Conservation (phyloP, 345 rosid genomes). For the Pugionium dolabratum region DNA sequence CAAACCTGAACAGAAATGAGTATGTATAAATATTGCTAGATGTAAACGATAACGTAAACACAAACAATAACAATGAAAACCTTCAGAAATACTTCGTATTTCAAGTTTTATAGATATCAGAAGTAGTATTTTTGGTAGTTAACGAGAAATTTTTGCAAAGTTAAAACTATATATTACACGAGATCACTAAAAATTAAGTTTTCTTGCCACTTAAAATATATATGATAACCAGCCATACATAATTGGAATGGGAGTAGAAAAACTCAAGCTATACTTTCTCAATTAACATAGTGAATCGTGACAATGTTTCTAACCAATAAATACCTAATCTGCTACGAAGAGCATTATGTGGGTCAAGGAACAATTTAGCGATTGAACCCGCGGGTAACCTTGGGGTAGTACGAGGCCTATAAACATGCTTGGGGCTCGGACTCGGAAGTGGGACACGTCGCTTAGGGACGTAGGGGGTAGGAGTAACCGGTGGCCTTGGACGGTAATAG, state of each 20-base stretch:
- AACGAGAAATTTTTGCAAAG: no score
- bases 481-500: slow-evolving; percentile 41
- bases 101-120: not conserved
- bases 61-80: not conserved
- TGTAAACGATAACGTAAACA: not conserved
- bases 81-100: not conserved
- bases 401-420: slow-evolving; percentile 30
- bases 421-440: slow-evolving; percentile 34
- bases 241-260: not conserved
- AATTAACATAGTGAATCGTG: not conserved
- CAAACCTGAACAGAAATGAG: slow-evolving; percentile 41
- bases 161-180: no score
- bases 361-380: slow-evolving; percentile 46
- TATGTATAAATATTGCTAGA: not conserved
- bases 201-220: not conserved
- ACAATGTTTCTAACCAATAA: not conserved
- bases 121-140: not conserved
- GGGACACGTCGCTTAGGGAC: slow-evolving; percentile 24
- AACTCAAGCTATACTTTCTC: not conserved
- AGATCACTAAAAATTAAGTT: not conserved
- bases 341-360: slow-evolving; percentile 71
- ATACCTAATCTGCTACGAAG: slow-evolving; percentile 48
- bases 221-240: not conserved
- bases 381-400: slow-evolving; percentile 24
- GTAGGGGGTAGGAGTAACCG: slow-evolving; percentile 25